A percentile compares a stretch with the other conserved stretches of the same genome.
Conservation (phyloP, 164 flowering plant genomes). For the Warburgia ugandensis region DNA sequence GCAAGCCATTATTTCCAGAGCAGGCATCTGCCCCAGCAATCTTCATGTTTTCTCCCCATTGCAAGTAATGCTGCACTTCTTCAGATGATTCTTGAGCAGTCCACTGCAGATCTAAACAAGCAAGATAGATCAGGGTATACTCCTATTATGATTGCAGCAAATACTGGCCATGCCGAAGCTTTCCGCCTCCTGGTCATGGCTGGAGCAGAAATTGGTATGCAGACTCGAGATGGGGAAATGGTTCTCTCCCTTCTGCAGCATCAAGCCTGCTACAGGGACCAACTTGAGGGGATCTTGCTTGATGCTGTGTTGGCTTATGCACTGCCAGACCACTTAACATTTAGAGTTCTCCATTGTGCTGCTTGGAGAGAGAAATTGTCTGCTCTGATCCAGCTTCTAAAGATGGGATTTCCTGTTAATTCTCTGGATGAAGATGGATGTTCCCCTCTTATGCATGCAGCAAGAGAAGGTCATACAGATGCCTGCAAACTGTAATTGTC, state of each 20-base stretch:
- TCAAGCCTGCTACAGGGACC: conserved; percentile 29
- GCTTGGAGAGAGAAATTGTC: conserved; percentile 49
- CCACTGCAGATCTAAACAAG: conserved; percentile 31
- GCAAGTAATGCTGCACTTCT: conserved; percentile 43
- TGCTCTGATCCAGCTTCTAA: conserved; percentile 36
- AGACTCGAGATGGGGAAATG: conserved; percentile 41
- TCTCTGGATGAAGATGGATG: conserved; percentile 46
- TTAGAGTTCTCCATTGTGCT: conserved; percentile 63
- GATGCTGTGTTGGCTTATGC: conserved; percentile 54
- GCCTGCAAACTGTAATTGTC: conserved; percentile 41
- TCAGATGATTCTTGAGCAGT: conserved; percentile 28
- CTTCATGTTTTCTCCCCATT: conserved; percentile 41
- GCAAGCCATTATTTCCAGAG: conserved; percentile 29
- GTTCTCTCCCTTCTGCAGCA: conserved; percentile 31
- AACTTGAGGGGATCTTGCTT: conserved; percentile 60
- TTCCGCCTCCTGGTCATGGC: conserved; percentile 58
- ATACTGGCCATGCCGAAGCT: conserved; percentile 53
- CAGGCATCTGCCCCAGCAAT: conserved; percentile 34
- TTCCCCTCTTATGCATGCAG: conserved; percentile 75
- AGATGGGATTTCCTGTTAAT: conserved; percentile 53
- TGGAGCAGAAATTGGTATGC: conserved; percentile 53
- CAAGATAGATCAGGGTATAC: conserved; percentile 57
- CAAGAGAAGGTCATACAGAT: conserved; percentile 48
- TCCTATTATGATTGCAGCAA: conserved; percentile 49
- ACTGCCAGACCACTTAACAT: conserved; percentile 34